Percentiles rank a stretch among this genome's conserved stretches.
These are phyloP conservation scores for Triticum turgidum DNA, from an alignment of 176 grass and related monocot genomes.

Conservation along the genomic window DNA sequence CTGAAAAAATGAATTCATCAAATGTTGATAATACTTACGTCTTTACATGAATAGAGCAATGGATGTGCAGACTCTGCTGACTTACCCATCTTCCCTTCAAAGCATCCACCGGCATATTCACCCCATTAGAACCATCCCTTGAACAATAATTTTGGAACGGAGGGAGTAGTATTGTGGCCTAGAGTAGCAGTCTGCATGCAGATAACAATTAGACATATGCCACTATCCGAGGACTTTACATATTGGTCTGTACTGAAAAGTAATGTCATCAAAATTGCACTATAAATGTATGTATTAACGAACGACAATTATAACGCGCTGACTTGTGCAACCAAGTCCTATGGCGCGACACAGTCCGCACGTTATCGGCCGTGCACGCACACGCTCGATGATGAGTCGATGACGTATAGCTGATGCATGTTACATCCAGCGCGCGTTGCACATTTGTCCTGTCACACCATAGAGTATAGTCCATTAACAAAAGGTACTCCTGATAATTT, in stretches of 20 bases:
- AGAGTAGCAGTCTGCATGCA: not conserved
- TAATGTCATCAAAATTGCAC: not conserved
- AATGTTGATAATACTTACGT: not conserved
- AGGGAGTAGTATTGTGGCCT: not conserved
- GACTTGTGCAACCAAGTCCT: not conserved
- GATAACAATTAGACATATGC: not conserved
- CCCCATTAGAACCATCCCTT: not conserved
- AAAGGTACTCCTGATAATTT: not conserved
- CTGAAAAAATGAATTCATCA: constrained; percentile 11
- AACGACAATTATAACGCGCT: not conserved
- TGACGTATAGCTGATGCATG: not conserved
- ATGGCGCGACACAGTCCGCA: not conserved
- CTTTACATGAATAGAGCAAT: not conserved
- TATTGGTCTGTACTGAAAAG: not conserved
- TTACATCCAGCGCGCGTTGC: not conserved
- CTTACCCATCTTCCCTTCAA: too few species aligned
- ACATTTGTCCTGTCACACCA: not conserved
- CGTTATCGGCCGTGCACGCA: not conserved
- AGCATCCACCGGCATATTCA: constrained; percentile 6
- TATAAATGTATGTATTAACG: not conserved
- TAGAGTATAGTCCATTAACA: not conserved
- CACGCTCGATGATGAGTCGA: not conserved
- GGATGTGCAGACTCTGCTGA: not conserved
- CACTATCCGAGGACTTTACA: not conserved
- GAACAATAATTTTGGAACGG: too few species aligned